Conservation (phyloP, 176 grass and related monocot species). For the Hordeum marinum region DNA sequence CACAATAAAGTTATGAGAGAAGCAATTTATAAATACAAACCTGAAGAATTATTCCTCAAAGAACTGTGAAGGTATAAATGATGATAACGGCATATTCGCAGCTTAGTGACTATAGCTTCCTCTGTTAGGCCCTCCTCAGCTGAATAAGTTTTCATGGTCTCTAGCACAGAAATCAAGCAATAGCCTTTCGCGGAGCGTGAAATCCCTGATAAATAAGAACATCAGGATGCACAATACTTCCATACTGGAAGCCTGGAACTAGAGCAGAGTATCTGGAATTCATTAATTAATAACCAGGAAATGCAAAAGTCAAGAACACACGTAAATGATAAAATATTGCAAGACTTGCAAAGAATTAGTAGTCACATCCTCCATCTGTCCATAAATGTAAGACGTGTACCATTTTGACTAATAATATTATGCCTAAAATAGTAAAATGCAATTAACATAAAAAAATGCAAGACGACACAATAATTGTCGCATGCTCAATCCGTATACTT, state of each 20-base stretch:
- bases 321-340: neutral
- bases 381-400: neutral
- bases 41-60: constrained; percentile 90
- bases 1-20: neutral
- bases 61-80: constrained; percentile 87
- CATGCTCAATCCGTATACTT: neutral
- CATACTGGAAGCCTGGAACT: neutral
- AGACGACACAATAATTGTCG: neutral
- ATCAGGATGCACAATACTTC: constrained; percentile 13
- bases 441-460: neutral
- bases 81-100: constrained; percentile 74
- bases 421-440: neutral
- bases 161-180: constrained; percentile 85
- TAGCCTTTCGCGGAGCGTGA: constrained; percentile 90
- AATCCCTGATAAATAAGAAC: constrained; percentile 58
- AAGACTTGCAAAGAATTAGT: neutral
- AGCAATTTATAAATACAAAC: constrained; percentile 35
- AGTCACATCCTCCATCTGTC: neutral
- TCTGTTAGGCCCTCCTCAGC: constrained; percentile 92
- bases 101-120: constrained; percentile 83
- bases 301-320: constrained; percentile 7
- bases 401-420: neutral
- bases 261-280: neutral
- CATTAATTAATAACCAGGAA: neutral
- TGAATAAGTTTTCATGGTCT: constrained; percentile 98